phyloP scores from a whole-genome alignment of 2,329 filamentous ascomycete genomes.

The Fusarium cicatricum region DNA sequence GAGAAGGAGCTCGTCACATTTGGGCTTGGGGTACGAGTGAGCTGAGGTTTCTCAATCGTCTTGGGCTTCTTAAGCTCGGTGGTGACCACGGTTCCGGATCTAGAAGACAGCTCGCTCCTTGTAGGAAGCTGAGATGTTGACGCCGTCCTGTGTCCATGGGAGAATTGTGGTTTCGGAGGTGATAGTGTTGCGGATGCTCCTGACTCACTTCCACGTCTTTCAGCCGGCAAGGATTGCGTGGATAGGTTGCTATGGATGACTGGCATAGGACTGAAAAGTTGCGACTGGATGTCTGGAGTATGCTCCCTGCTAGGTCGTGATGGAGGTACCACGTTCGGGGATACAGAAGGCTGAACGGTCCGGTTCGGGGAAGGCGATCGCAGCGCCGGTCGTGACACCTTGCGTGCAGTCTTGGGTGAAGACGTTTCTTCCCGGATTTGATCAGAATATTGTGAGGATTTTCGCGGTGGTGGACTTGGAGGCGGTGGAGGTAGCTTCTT shows the following conservation, averaged over 20 bases:
- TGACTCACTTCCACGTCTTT: slow-evolving; percentile 56
- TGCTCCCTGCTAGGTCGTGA: slow-evolving; percentile 74
- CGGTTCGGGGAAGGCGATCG: slow-evolving; percentile 47
- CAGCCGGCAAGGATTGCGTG: slow-evolving; percentile 55
- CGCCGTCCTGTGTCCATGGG: slow-evolving; percentile 40
- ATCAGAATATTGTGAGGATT: slow-evolving; percentile 65
- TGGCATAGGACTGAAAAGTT: slow-evolving; percentile 59
- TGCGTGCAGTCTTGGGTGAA: slow-evolving; percentile 49
- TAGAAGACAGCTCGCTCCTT: slow-evolving; percentile 29
- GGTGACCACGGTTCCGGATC: slow-evolving; percentile 10
- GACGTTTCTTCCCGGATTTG: slow-evolving; percentile 49
- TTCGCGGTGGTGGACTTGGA: slow-evolving; percentile 69
- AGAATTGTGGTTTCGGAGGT: slow-evolving; percentile 47
- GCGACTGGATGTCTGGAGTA: slow-evolving; percentile 67
- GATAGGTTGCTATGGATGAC: slow-evolving; percentile 71
- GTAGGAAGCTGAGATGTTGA: slow-evolving; percentile 46
- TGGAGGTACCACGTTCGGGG: slow-evolving; percentile 56
- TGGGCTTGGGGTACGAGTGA: slow-evolving; percentile 60
- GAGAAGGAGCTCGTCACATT: slow-evolving; percentile 63
- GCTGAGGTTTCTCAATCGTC: slow-evolving; percentile 29
- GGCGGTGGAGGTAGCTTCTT: slow-evolving; percentile 58
- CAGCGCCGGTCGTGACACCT: slow-evolving; percentile 42
- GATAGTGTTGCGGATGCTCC: slow-evolving; percentile 44
- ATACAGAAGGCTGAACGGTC: slow-evolving; percentile 37
- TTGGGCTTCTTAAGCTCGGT: slow-evolving; percentile 33